phyloP scores from a whole-genome alignment of 208 protist species.

The Crithidia acanthocephali region DNA sequence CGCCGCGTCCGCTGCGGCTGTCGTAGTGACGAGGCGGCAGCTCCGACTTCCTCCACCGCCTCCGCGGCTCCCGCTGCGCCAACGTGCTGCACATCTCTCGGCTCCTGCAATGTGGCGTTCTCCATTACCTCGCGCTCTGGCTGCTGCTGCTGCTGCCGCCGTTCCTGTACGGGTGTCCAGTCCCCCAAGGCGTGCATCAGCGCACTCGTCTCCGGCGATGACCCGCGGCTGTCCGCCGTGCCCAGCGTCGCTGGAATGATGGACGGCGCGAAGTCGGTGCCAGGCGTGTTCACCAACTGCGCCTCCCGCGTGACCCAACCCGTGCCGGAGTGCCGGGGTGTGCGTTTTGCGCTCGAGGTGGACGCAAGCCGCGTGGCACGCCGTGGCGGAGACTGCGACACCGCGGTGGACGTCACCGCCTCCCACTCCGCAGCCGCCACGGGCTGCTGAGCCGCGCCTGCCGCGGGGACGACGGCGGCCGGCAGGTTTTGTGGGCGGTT shows the following conservation, averaged over 20 bases:
- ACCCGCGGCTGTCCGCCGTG: constrained; percentile 6
- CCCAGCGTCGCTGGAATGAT: constrained; percentile 9
- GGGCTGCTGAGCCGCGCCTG: neutral
- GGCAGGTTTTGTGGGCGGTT: neutral
- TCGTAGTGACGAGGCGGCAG: neutral
- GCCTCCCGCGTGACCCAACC: constrained; percentile 5
- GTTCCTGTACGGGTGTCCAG: constrained; percentile 18
- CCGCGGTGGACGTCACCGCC: no score
- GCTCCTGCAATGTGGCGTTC: neutral
- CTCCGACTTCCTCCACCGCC: neutral
- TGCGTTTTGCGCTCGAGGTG: neutral
- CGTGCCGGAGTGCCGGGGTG: neutral
- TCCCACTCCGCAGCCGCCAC: neutral
- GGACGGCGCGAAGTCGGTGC: constrained; percentile 16
- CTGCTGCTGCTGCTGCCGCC: neutral
- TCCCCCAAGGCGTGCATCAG: constrained; percentile 5
- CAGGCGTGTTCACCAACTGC: constrained; percentile 12
- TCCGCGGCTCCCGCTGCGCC: neutral
- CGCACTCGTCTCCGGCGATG: constrained; percentile 20
- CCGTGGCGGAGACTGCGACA: neutral
- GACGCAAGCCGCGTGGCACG: neutral
- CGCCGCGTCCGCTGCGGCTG: constrained; percentile 3
- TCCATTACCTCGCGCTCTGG: neutral
- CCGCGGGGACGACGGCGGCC: neutral
- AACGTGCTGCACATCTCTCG: neutral